Conservation (phyloP, 495 filamentous ascomycete species). For the Sporormia fimetaria region DNA sequence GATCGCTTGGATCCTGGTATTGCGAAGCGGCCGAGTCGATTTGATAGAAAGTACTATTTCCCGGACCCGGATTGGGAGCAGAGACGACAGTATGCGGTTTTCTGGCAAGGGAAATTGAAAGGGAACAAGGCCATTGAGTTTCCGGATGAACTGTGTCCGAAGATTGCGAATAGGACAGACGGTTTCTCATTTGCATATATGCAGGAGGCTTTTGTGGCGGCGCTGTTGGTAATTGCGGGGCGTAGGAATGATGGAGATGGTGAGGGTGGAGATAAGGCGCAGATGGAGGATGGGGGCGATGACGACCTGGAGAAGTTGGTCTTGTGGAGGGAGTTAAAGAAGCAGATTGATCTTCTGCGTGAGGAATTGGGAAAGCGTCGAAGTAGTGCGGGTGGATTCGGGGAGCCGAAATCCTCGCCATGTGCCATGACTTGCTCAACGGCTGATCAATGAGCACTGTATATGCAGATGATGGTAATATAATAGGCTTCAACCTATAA, state of each 20-base stretch:
- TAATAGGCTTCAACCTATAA: no score
- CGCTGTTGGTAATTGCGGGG: slow-evolving; percentile 30
- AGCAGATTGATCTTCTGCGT: slow-evolving; percentile 32
- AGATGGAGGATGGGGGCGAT: slow-evolving; percentile 4
- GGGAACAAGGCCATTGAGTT: slow-evolving; percentile 32
- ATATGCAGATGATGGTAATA: no score
- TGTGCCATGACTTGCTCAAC: no score
- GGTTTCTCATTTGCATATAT: slow-evolving; percentile 35
- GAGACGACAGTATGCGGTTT: slow-evolving; percentile 29
- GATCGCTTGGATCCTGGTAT: slow-evolving; percentile 35
- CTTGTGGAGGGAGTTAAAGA: slow-evolving; percentile 36
- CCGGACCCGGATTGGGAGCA: slow-evolving; percentile 28
- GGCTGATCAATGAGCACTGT: no score
- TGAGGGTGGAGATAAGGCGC: slow-evolving; percentile 6
- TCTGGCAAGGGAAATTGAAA: slow-evolving; percentile 33
- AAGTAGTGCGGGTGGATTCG: background rate
- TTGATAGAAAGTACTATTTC: slow-evolving; percentile 36
- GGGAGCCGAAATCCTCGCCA: no score
- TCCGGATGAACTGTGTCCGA: slow-evolving; percentile 30
- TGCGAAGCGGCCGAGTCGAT: slow-evolving; percentile 32
- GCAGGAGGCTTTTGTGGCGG: slow-evolving; percentile 34
- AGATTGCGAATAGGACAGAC: slow-evolving; percentile 32
- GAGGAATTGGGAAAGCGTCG: slow-evolving; percentile 32
- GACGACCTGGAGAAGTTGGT: slow-evolving; percentile 27
- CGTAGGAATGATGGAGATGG: slow-evolving; percentile 1